Evolutionary conservation across 1,284 basidiomycete genomes (phyloP).

Genomic region (Dichomitus squalens): DNA sequence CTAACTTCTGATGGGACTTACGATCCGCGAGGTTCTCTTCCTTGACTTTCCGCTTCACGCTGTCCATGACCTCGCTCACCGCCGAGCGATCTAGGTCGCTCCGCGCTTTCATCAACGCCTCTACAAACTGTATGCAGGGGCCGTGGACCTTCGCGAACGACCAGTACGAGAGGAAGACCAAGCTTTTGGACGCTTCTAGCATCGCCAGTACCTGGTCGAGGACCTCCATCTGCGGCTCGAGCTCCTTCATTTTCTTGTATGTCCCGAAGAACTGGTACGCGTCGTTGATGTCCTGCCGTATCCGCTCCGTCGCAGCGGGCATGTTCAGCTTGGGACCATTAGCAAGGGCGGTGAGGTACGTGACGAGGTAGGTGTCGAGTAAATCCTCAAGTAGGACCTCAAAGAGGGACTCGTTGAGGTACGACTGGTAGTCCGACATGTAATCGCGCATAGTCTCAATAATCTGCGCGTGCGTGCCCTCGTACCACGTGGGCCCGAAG

Average conservation of each 20-base stretch:
- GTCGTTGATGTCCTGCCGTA: conserved; percentile 81
- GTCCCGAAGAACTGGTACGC: conserved; percentile 83
- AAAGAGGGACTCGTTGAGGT: conserved; percentile 89
- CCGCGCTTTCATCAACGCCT: conserved; percentile 86
- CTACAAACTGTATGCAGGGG: conserved; percentile 90
- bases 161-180: conserved; percentile 96
- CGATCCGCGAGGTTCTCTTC: conserved; percentile 85
- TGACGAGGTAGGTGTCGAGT: conserved; percentile 88
- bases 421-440: conserved; percentile 89
- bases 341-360: conserved; percentile 88
- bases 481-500: conserved; percentile 88
- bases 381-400: conserved; percentile 94
- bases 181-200: conserved; percentile 87
- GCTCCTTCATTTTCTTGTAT: conserved; percentile 79
- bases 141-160: conserved; percentile 96
- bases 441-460: conserved; percentile 97
- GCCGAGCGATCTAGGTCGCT: conserved; percentile 89
- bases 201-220: conserved; percentile 86
- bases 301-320: conserved; percentile 80
- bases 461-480: conserved; percentile 83
- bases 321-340: conserved; percentile 88
- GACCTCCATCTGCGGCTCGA: conserved; percentile 85
- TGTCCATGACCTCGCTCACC: conserved; percentile 94
- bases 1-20: conserved; percentile 45
- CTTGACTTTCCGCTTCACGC: conserved; percentile 88